Evolutionary conservation across 2,329 filamentous ascomycete species (phyloP).

Genomic region (Leptodontidium sp.): DNA sequence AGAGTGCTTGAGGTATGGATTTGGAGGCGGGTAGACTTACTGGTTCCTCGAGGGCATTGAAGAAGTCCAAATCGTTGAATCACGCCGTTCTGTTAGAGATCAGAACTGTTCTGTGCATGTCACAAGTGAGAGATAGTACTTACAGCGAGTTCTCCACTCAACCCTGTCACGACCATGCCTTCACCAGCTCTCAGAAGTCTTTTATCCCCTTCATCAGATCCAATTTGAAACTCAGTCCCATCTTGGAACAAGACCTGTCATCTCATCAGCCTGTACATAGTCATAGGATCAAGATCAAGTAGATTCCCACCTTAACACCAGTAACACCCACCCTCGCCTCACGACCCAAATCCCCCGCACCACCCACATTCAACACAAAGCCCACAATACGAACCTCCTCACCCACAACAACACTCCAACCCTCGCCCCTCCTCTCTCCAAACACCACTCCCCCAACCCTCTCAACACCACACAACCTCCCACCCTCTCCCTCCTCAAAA

Average conservation of each 20-base stretch:
- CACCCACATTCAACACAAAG: constrained; percentile 23
- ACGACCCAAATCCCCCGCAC: constrained; percentile 9
- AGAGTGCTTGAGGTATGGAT: background rate
- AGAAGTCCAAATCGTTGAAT: constrained; percentile 33
- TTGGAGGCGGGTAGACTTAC: background rate
- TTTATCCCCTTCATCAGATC: constrained; percentile 22
- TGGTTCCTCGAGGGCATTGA: constrained; percentile 20
- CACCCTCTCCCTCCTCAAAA: constrained; percentile 18
- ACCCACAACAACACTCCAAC: background rate
- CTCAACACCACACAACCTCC: constrained; percentile 25
- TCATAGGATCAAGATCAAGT: background rate
- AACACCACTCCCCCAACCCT: background rate
- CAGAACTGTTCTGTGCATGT: background rate
- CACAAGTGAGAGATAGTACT: background rate
- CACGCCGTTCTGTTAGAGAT: constrained; percentile 19
- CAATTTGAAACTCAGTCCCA: constrained; percentile 17
- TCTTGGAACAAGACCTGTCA: constrained; percentile 19
- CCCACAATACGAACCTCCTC: constrained; percentile 12
- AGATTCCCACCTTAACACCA: constrained; percentile 21
- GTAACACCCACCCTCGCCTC: constrained; percentile 26
- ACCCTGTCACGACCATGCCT: constrained; percentile 25
- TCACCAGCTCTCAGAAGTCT: constrained; percentile 15
- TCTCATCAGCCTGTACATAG: background rate
- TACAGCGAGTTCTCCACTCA: constrained; percentile 24
- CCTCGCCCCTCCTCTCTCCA: constrained; percentile 7